These are phyloP conservation scores for Chlorella sp. DNA, from an alignment of 139 green algal genomes.

Conservation along the genomic window DNA sequence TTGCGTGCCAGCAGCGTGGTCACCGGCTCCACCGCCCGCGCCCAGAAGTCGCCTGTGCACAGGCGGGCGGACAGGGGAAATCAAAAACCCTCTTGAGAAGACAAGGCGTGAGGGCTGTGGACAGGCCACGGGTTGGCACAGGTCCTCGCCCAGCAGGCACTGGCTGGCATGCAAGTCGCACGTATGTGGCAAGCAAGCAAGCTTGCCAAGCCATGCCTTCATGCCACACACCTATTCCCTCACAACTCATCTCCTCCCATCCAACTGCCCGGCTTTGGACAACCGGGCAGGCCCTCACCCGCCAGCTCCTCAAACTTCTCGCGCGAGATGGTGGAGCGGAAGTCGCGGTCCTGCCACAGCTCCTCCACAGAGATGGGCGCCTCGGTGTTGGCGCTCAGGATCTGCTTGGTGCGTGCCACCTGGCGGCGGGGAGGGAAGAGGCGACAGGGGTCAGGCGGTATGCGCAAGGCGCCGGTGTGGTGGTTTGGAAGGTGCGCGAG, in stretches of 20 bases:
- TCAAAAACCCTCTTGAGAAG: too few species aligned
- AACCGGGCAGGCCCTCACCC: not conserved
- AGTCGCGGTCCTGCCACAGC: conserved; percentile 90
- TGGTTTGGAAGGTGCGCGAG: not conserved
- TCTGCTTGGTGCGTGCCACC: conserved; percentile 94
- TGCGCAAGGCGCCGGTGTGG: not conserved
- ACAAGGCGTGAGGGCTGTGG: too few species aligned
- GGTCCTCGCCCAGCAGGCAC: too few species aligned
- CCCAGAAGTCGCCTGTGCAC: conserved; percentile 74
- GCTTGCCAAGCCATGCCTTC: too few species aligned
- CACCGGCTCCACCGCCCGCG: conserved; percentile 65
- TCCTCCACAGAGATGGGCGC: conserved; percentile 93
- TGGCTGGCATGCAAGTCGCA: too few species aligned
- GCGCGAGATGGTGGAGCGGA: conserved; percentile 68
- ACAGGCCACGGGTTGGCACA: too few species aligned
- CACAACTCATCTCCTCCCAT: too few species aligned
- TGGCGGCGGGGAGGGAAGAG: conserved; percentile 24
- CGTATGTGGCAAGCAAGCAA: too few species aligned
- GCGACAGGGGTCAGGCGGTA: not conserved
- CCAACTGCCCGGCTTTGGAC: too few species aligned
- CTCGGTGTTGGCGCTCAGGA: conserved; percentile 95
- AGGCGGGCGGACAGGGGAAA: not conserved
- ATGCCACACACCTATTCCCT: too few species aligned
- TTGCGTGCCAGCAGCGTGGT: conserved; percentile 77
- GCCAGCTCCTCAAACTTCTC: conserved; percentile 87